These are phyloP conservation scores for Huntiella omanensis DNA, from an alignment of 2,329 filamentous ascomycete species.

Conservation along the genomic window DNA sequence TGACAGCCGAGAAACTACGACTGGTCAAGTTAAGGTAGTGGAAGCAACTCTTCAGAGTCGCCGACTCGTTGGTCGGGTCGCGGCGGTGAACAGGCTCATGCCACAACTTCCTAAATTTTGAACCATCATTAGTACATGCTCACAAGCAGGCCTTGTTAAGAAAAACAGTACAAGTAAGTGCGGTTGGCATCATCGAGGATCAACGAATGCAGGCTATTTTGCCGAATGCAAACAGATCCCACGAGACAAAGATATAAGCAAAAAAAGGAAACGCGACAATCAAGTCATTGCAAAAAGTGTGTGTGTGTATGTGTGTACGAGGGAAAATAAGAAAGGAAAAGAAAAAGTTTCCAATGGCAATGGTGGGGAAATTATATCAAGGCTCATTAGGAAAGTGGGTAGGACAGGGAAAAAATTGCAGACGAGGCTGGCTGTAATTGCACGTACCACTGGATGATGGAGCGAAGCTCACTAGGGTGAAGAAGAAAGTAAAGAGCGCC, in stretches of 20 bases:
- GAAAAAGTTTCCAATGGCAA: neutral
- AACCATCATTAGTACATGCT: neutral
- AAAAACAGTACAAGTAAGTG: constrained; percentile 1
- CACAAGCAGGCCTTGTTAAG: neutral
- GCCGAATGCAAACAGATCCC: neutral
- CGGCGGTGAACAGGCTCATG: constrained; percentile 84
- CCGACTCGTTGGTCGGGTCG: constrained; percentile 54
- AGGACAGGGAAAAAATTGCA: constrained; percentile 11
- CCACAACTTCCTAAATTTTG: constrained; percentile 67
- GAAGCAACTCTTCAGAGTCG: constrained; percentile 66
- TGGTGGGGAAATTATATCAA: neutral
- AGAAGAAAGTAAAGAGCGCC: constrained; percentile 49
- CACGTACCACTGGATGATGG: constrained; percentile 72
- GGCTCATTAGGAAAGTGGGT: neutral
- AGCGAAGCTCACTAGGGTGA: constrained; percentile 60
- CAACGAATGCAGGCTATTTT: neutral
- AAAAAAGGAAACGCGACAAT: neutral
- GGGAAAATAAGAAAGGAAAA: neutral
- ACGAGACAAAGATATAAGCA: neutral
- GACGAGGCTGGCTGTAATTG: neutral
- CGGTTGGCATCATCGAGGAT: neutral
- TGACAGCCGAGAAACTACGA: constrained; percentile 82
- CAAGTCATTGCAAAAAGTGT: neutral
- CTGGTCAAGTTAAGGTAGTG: constrained; percentile 72
- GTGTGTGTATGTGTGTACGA: neutral